Evolutionary conservation across 306 rosid genomes (phyloP), one percentile per base, ranked within the genome.

Genomic region (Castanea crenata): DNA sequence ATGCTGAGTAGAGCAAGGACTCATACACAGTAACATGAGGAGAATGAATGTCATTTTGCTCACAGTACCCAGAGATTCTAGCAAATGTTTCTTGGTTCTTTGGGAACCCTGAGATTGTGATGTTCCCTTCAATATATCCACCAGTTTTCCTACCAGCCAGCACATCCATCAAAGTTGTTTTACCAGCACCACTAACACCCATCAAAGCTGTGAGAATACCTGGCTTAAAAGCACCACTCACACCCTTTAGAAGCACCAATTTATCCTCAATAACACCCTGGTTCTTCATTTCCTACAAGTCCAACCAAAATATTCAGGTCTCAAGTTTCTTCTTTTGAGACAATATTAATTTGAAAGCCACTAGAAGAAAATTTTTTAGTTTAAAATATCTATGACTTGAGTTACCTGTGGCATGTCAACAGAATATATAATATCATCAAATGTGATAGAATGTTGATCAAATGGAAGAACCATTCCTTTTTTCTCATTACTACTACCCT

Each of bases 181-280:
- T 94, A 16, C 98, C 98, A 73, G 97, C 98, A 59, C 98, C 98
- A 49, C 97, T 92, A 27, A 94, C 90, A 31, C 97, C 98, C 98
- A 94, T 94, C 3, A 94, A 86, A 78, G 98, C 97, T 70, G 98
- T 92, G 77, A 94, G 90, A 78, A 94, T 91, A 44, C 98, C 98
- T 29, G 97, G 98, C 86, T 92, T 89, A 72, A 92, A 94, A 68
- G 89, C 89, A 44, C 97, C 98, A 80, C 94, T 91, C 14, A 92
- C 93, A 69, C 89, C 88, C 65, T 87, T 94, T 65, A 94, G 78
- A 69, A 94, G 93, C 80, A 89, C 90, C 78, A 94, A 76, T 58
- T 82, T 94, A 46, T 92, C 97, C 83, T 92, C 92, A 15, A 38
- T 1, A 51, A 90, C 75, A 34, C 97, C 98, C 5, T 83, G 89